These are phyloP conservation scores for Cercospora beticola DNA, from an alignment of 2,329 filamentous ascomycete species.

Conservation along the genomic window DNA sequence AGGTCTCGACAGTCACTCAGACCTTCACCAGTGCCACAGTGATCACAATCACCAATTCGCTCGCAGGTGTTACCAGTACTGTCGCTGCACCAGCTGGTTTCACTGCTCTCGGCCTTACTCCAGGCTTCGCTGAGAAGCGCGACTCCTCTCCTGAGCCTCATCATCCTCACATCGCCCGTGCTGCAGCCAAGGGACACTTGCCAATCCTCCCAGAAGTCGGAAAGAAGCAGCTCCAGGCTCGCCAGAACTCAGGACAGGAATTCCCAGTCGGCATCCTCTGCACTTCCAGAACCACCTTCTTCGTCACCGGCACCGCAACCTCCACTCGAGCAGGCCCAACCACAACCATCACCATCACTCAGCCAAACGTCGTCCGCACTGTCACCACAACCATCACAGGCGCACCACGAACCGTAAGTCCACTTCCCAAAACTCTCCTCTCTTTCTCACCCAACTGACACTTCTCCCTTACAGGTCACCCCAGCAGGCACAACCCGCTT, in stretches of 20 bases:
- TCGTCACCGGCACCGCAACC: conserved; percentile 1
- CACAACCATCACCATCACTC: background rate
- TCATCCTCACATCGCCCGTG: conserved; percentile 2
- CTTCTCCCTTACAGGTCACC: background rate
- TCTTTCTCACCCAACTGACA: background rate
- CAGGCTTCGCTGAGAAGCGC: conserved; percentile 9
- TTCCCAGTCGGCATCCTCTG: conserved; percentile 10
- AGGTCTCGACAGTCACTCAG: conserved; percentile 4
- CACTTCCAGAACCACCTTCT: conserved; percentile 15
- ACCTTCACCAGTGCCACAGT: conserved; percentile 3
- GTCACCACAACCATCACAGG: conserved; percentile 1
- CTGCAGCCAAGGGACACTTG: background rate
- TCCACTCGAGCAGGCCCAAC: background rate
- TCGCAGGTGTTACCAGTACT: conserved; percentile 5
- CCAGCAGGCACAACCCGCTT: conserved; percentile 8
- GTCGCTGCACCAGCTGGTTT: conserved; percentile 7
- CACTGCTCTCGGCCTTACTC: conserved; percentile 2
- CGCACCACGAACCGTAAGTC: background rate
- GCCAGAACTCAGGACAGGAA: background rate
- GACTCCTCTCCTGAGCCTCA: background rate
- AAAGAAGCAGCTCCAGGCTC: background rate
- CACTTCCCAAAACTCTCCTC: too few species aligned
- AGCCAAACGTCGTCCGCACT: background rate
- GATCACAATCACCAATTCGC: background rate
- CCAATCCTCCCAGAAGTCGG: background rate